Conservation (phyloP, 202 grass and related monocot species). For the Digitaria exilis region DNA sequence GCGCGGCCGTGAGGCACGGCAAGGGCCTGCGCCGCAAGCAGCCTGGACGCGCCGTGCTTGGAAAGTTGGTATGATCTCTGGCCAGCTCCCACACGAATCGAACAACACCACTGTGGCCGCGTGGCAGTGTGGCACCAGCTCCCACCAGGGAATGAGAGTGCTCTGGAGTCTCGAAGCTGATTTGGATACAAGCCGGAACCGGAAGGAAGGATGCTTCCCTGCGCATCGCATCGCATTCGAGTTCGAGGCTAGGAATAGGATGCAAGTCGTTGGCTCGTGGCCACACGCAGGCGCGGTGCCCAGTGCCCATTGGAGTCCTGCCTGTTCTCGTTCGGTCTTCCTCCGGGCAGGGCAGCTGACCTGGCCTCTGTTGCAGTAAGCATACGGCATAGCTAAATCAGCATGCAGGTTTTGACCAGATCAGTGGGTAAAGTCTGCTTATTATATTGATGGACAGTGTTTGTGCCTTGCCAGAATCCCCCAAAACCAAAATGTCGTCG, state of each 20-base stretch:
- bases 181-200: neutral
- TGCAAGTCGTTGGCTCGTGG: neutral
- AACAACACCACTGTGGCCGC: neutral
- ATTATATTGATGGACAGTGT: neutral
- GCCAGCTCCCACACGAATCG: neutral
- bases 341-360: too few relatives aligned
- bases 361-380: neutral
- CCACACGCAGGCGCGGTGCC: too few relatives aligned
- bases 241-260: neutral
- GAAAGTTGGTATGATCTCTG: neutral
- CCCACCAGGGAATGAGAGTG: neutral
- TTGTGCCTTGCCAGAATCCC: neutral
- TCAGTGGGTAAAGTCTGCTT: neutral
- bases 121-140: too few relatives aligned
- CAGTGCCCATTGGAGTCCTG: neutral
- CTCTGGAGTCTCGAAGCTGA: too few relatives aligned
- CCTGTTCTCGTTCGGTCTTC: neutral
- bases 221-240: neutral
- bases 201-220: neutral
- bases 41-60: slow-evolving; percentile 18
- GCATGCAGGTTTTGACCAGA: neutral
- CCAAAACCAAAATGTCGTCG: neutral
- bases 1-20: neutral
- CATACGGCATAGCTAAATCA: neutral
- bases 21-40: slow-evolving; percentile 2